Evolutionary conservation across 23 red algal species (phyloP).

Genomic region (Agarophyton chilense): DNA sequence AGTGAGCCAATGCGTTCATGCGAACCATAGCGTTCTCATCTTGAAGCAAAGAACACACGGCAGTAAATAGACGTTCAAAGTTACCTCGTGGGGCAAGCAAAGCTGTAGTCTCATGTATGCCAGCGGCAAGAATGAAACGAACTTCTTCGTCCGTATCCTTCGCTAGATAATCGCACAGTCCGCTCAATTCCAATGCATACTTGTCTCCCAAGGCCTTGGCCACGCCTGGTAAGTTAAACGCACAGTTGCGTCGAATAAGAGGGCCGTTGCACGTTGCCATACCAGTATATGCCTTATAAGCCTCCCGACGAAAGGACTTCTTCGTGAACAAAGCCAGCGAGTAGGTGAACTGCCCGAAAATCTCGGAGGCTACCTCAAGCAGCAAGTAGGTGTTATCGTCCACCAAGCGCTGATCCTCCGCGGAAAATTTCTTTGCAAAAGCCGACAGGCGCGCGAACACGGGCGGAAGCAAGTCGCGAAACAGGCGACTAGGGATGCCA

Average conservation of each 20-base stretch:
- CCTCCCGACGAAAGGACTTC: conserved; percentile 60
- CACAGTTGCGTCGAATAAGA: conserved; percentile 74
- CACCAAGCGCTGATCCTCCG: conserved; percentile 78
- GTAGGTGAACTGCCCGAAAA: conserved; percentile 80
- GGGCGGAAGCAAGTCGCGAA: conserved; percentile 67
- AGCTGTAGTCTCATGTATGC: conserved; percentile 72
- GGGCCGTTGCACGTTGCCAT: conserved; percentile 92
- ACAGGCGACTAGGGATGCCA: conserved; percentile 56
- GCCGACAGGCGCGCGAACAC: conserved; percentile 69
- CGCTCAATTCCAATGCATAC: conserved; percentile 71
- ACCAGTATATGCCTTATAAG: conserved; percentile 75
- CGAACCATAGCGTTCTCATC: conserved; percentile 84
- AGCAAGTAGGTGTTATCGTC: conserved; percentile 86
- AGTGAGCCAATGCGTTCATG: conserved; percentile 80
- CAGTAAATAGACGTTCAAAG: conserved; percentile 68
- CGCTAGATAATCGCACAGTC: conserved; percentile 72
- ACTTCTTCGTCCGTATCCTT: conserved; percentile 86
- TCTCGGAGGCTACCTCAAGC: conserved; percentile 75
- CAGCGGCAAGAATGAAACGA: conserved; percentile 77
- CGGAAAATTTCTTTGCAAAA: conserved; percentile 67
- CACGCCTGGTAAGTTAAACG: conserved; percentile 86
- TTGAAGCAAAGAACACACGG: conserved; percentile 60
- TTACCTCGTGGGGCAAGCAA: conserved; percentile 53
- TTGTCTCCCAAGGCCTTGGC: conserved; percentile 66
- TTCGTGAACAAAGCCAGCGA: conserved; percentile 49